Base-by-base conservation (phyloP, 331 rosid genomes). In the Telfairia occidentalis region DNA sequence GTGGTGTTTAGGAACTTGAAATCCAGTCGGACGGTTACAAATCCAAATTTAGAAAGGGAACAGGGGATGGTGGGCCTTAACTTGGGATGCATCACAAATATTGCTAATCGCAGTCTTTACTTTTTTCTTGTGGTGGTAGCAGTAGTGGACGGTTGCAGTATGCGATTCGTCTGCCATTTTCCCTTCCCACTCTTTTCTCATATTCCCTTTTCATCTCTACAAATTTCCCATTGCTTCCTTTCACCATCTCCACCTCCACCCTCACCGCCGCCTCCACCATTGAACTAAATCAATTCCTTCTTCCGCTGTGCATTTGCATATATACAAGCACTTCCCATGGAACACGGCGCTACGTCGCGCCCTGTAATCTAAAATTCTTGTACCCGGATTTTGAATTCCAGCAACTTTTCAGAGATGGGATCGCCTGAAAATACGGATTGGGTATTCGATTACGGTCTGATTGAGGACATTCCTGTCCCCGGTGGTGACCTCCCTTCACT, bases 391-490 rank as follows among this genome's bases (percentile, higher is more conserved):
- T 67, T 13, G 23, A 28, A 21, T 74, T 78, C 81, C 63, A 45
- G 84, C 80, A 2, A 2, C 40, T 40, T 5, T 0, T 50, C 42
- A n/a, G 61, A 29, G 34, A 89, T 91, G 96, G 81, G 71, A 19
- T 86, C 89, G 43, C 77, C 76, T 49, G 88, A 53, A 65, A 79
- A 82, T 74, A 71, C 84, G 79, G 80, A 78, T 71, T 88, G 90
- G 94, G 77, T 76, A 24, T 77, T 88, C 58, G 96, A 92, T 80
- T 92, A 85, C 69, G 85, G 81, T 54, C 61, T 83, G 72, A 73
- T 88, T 7, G 96, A 83, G 32, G 84, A 82, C 87, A 82, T 87
- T 86, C 76, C 82, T 24, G 85, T 82, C 19, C 82, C 86, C 15
- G 82, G 84, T 18, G 78, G 77, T 54, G 84, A 80, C 80, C 79